Evolutionary conservation across 2,329 filamentous ascomycete species (phyloP).

Genomic region (Dactylellina cionopaga): DNA sequence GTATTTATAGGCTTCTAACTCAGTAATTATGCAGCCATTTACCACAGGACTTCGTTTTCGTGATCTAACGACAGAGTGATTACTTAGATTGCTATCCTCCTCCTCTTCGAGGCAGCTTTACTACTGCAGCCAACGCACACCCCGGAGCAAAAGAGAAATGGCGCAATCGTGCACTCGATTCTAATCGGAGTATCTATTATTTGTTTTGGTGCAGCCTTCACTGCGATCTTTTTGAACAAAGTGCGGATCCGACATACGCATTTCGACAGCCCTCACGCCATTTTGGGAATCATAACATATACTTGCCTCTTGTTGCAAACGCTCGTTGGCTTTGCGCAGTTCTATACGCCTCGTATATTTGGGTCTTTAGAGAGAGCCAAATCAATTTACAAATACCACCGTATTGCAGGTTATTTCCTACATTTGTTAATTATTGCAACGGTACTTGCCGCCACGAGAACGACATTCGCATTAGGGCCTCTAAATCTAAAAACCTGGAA

Average conservation of each 20-base stretch:
- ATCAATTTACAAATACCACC: slow-evolving; percentile 88
- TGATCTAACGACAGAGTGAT: slow-evolving; percentile 5
- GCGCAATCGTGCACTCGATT: slow-evolving; percentile 73
- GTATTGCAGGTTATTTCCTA: slow-evolving; percentile 78
- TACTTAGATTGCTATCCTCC: slow-evolving; percentile 71
- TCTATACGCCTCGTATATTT: slow-evolving; percentile 77
- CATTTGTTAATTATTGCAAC: slow-evolving; percentile 77
- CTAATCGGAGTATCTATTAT: slow-evolving; percentile 75
- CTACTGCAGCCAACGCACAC: slow-evolving; percentile 88
- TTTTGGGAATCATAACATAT: slow-evolving; percentile 81
- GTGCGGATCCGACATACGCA: slow-evolving; percentile 67
- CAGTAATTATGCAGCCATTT: not conserved
- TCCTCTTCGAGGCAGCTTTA: slow-evolving; percentile 81
- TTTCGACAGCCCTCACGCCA: slow-evolving; percentile 82
- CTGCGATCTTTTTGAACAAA: slow-evolving; percentile 87
- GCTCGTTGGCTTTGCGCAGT: slow-evolving; percentile 82
- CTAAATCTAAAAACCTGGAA: slow-evolving; percentile 81
- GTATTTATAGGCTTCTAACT: not conserved
- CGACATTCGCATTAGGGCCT: slow-evolving; percentile 75
- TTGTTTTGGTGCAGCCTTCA: slow-evolving; percentile 72
- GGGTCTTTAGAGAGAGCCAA: slow-evolving; percentile 83
- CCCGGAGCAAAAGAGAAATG: slow-evolving; percentile 74
- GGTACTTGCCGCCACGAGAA: slow-evolving; percentile 78
- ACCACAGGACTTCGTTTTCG: slow-evolving; percentile 56
- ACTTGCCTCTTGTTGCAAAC: slow-evolving; percentile 77